Conservation (phyloP, 1,139 yeast species). For the Debaryomycetaceae sp. region DNA sequence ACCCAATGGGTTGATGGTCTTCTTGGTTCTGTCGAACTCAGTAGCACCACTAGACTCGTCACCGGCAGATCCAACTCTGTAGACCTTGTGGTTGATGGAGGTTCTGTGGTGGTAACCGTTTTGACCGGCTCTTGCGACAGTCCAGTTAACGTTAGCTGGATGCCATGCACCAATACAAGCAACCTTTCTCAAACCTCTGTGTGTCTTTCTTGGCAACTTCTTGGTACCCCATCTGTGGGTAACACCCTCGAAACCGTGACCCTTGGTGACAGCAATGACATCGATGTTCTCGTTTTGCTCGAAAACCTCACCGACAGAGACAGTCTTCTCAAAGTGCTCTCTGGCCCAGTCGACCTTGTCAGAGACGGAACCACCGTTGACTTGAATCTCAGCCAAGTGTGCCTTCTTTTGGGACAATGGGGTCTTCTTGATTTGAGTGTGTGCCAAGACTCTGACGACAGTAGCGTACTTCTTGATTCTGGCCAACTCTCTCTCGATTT, state of each 20-base stretch:
- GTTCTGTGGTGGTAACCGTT: conserved; percentile 99
- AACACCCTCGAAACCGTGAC: conserved; percentile 99
- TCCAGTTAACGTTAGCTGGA: conserved; percentile 99
- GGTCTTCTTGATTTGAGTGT: conserved; percentile 99
- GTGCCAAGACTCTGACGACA: conserved; percentile 98
- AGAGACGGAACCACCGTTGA: conserved; percentile 98
- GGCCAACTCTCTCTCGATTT: conserved; percentile 94
- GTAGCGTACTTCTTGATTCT: conserved; percentile 98
- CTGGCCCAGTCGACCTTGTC: conserved; percentile 99
- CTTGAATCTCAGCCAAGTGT: conserved; percentile 98
- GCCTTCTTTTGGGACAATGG: conserved; percentile 99
- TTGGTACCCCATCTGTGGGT: conserved; percentile 99
- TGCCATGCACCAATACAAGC: conserved; percentile 99
- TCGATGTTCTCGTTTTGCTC: conserved; percentile 99
- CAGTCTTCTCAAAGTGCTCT: conserved; percentile 99
- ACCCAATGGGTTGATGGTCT: conserved; percentile 99
- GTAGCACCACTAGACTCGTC: conserved; percentile 96
- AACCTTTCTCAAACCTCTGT: conserved; percentile 99
- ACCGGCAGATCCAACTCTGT: conserved; percentile 97
- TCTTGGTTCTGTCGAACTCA: conserved; percentile 98
- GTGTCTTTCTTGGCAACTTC: conserved; percentile 99
- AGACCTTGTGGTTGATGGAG: conserved; percentile 99
- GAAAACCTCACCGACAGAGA: conserved; percentile 89
- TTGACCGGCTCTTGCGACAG: conserved; percentile 99
- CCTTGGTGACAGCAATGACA: conserved; percentile 99